These are phyloP conservation scores for Coemansia asiatica DNA, from an alignment of 192 early-diverging fungal genomes.

Conservation along the genomic window DNA sequence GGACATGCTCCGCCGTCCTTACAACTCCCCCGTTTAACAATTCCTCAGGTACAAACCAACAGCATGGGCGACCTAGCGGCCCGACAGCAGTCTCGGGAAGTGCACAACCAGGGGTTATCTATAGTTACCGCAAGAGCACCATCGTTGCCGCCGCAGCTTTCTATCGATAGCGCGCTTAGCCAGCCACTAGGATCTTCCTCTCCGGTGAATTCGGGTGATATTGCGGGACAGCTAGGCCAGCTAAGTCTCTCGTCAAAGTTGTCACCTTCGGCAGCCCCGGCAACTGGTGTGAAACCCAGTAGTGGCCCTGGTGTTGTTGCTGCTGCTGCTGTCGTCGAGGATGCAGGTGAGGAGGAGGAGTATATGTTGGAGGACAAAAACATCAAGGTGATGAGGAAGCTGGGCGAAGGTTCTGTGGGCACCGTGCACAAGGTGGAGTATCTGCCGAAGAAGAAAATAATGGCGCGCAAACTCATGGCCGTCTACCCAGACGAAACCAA, in stretches of 20 bases:
- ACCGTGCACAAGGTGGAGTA: conserved; percentile 88
- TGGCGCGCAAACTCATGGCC: conserved; percentile 88
- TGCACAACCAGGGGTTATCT: conserved; percentile 29
- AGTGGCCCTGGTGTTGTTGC: no score
- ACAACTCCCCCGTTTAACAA: conserved; percentile 27
- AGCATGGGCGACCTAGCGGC: conserved; percentile 39
- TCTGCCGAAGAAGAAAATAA: conserved; percentile 68
- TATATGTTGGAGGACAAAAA: conserved; percentile 61
- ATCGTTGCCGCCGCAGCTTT: background rate
- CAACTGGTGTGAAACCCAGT: no score
- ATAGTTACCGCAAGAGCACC: conserved; percentile 11
- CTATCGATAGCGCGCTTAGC: background rate
- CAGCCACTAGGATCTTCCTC: background rate
- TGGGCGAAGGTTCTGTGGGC: conserved; percentile 93
- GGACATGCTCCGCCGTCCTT: conserved; percentile 26
- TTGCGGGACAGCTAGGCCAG: conserved; percentile 18
- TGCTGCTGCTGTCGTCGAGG: conserved; percentile 6
- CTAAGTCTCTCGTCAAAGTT: conserved; percentile 12
- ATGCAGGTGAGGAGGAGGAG: conserved; percentile 42
- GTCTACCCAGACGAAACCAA: conserved; percentile 67
- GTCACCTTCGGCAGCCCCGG: background rate
- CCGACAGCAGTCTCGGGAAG: conserved; percentile 48
- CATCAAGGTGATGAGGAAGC: conserved; percentile 68
- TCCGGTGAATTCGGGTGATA: background rate
- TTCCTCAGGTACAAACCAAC: conserved; percentile 8